Conservation (phyloP, 176 grass and related monocot species). For the Melocanna baccifera region DNA sequence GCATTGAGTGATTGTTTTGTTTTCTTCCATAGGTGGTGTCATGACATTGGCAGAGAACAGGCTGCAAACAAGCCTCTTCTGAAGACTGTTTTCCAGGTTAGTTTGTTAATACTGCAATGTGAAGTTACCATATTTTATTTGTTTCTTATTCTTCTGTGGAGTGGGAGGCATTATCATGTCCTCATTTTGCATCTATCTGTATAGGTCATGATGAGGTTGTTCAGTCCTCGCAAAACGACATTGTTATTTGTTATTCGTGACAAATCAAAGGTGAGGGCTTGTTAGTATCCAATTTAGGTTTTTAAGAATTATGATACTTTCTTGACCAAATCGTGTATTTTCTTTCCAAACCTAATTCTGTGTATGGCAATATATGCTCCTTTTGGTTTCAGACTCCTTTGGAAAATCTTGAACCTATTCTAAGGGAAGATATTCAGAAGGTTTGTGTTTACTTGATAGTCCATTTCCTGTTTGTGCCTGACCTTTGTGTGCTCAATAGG, state of each 20-base stretch:
- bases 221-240: conserved; percentile 95
- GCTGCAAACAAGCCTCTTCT: conserved; percentile 99
- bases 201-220: conserved; percentile 99
- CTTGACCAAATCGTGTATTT: conserved; percentile 16
- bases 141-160: neutral
- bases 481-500: conserved; percentile 9
- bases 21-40: conserved; percentile 79
- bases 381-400: conserved; percentile 75
- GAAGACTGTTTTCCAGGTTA: conserved; percentile 97
- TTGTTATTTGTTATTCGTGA: conserved; percentile 97
- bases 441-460: conserved; percentile 34
- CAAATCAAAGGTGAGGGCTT: conserved; percentile 73
- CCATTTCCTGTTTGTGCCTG: neutral
- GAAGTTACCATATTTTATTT: neutral
- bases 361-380: neutral
- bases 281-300: conserved; percentile 5
- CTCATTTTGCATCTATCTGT: conserved; percentile 6
- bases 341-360: conserved; percentile 3
- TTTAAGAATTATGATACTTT: neutral
- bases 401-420: conserved; percentile 89
- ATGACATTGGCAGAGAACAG: conserved; percentile 99
- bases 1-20: conserved; percentile 17
- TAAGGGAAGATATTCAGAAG: conserved; percentile 99
- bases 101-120: conserved; percentile 19
- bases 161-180: conserved; percentile 5